Evolutionary conservation across 106 monocot genomes (phyloP).

Genomic region (Dioscorea alata): DNA sequence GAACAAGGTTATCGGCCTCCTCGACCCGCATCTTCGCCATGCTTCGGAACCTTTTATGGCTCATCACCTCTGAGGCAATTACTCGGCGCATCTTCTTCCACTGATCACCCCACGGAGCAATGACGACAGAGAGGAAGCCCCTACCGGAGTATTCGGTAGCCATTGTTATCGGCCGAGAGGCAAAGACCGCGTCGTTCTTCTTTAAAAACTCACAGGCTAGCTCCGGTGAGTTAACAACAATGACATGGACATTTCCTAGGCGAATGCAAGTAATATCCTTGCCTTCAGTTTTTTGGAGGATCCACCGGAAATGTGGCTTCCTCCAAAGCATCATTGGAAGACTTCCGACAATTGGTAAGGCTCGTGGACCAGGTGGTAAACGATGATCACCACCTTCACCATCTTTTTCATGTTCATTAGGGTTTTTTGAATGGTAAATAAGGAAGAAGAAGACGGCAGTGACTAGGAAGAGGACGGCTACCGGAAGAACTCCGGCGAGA

Average conservation of each 20-base stretch:
- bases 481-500: too few relatives aligned
- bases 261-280: constrained; percentile 29
- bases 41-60: constrained; percentile 8
- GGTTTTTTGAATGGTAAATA: too few relatives aligned
- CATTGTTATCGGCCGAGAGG: constrained; percentile 29
- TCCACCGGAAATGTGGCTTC: constrained; percentile 36
- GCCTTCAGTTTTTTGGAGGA: constrained; percentile 9
- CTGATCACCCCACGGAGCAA: constrained; percentile 32
- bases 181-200: constrained; percentile 21
- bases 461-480: too few relatives aligned
- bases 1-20: constrained; percentile 39
- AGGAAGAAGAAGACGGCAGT: too few relatives aligned
- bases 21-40: background rate
- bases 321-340: constrained; percentile 13
- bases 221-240: constrained; percentile 28
- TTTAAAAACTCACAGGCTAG: constrained; percentile 28
- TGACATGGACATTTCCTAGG: constrained; percentile 20
- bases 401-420: too few relatives aligned
- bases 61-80: constrained; percentile 29
- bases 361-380: constrained; percentile 24
- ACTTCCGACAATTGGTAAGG: constrained; percentile 23
- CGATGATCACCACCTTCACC: too few relatives aligned
- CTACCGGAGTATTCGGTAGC: constrained; percentile 12
- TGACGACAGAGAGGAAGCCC: constrained; percentile 4
- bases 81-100: constrained; percentile 63